Percentiles rank a stretch among this genome's conserved stretches.
phyloP scores from a whole-genome alignment of 495 filamentous ascomycete species.

The Xeromyces bisporus region DNA sequence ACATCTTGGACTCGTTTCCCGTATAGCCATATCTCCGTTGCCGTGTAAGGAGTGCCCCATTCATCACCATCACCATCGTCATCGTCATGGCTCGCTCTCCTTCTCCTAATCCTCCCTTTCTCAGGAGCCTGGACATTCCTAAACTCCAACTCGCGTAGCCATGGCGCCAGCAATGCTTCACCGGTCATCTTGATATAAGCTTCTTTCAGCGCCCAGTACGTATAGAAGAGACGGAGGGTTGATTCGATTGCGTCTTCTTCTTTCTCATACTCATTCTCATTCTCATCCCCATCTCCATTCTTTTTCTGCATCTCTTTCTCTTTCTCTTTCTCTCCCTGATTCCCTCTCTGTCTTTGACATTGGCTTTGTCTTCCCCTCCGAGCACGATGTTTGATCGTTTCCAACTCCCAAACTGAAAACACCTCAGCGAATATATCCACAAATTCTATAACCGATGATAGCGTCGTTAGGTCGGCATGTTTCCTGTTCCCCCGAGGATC shows the following conservation, averaged over 20 bases:
- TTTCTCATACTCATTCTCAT: constrained; percentile 12
- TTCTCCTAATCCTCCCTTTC: constrained; percentile 7
- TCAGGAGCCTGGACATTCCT: constrained; percentile 41
- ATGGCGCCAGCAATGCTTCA: constrained; percentile 66
- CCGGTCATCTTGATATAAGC: constrained; percentile 90
- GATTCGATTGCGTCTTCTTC: constrained; percentile 29
- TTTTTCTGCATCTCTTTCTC: no score
- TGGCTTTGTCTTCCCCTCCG: no score
- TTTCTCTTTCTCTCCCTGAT: no score
- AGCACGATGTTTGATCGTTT: constrained; percentile 37
- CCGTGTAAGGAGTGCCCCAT: constrained; percentile 35
- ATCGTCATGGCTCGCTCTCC: constrained; percentile 4
- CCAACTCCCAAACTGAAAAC: constrained; percentile 42
- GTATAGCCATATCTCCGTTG: constrained; percentile 35
- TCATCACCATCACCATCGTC: not conserved
- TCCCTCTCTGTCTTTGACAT: no score
- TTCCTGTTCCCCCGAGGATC: constrained; percentile 26
- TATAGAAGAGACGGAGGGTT: constrained; percentile 63
- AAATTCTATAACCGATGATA: constrained; percentile 44
- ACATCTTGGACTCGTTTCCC: constrained; percentile 34
- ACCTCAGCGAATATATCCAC: constrained; percentile 68
- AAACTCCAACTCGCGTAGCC: constrained; percentile 57
- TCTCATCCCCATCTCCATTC: constrained; percentile 10
- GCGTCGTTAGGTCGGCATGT: constrained; percentile 7
- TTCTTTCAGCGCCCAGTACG: constrained; percentile 79